These are phyloP conservation scores for Aspergillus biplanus DNA, from an alignment of 495 filamentous ascomycete species.

Conservation along the genomic window DNA sequence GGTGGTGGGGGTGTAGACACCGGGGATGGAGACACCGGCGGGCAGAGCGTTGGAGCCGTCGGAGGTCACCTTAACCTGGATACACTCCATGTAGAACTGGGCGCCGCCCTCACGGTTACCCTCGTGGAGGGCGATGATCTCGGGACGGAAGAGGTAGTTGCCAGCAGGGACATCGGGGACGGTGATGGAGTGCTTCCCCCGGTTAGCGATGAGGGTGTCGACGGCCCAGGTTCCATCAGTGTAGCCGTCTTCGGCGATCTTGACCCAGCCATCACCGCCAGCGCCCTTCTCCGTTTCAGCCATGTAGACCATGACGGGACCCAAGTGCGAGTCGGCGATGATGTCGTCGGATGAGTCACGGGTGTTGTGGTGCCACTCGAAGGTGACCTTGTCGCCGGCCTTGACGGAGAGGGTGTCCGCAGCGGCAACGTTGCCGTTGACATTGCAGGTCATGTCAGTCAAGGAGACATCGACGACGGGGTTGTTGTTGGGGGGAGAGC, in stretches of 20 bases:
- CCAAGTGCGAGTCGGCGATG: conserved; percentile 29
- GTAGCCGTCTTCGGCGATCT: conserved; percentile 32
- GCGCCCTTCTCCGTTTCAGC: conserved; percentile 26
- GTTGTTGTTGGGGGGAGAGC: conserved; percentile 30
- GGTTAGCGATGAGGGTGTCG: conserved; percentile 26
- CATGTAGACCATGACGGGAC: conserved; percentile 32
- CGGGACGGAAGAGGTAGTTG: conserved; percentile 30
- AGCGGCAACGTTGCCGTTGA: conserved; percentile 26
- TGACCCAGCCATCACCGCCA: conserved; percentile 28
- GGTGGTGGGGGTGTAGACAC: conserved; percentile 26
- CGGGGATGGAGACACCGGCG: conserved; percentile 27
- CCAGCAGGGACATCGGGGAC: conserved; percentile 29
- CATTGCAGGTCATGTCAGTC: conserved; percentile 32
- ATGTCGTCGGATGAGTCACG: conserved; percentile 30
- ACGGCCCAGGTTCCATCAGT: conserved; percentile 27
- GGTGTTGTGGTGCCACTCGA: conserved; percentile 33
- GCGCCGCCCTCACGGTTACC: conserved; percentile 24
- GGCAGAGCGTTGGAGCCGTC: conserved; percentile 24
- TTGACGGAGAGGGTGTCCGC: conserved; percentile 28
- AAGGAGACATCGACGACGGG: conserved; percentile 30
- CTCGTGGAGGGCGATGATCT: conserved; percentile 33
- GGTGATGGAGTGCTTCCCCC: conserved; percentile 31
- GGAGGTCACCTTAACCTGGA: conserved; percentile 31
- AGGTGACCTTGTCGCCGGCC: conserved; percentile 32
- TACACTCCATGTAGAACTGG: conserved; percentile 35